Conservation (phyloP, 805 yeast genomes). For the Schwanniomyces polymorphus region DNA sequence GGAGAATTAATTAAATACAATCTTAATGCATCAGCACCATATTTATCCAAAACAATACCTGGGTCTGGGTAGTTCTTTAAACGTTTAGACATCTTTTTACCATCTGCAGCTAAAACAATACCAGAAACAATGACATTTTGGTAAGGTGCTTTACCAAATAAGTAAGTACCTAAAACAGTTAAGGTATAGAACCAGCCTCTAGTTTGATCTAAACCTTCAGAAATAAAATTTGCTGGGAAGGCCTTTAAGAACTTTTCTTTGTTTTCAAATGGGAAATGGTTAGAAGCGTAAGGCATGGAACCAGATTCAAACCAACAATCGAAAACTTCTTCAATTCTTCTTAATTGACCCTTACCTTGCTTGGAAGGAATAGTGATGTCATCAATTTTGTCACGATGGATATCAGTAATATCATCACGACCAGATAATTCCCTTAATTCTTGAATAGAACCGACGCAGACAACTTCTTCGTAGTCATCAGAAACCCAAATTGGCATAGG, state of each 20-base stretch:
- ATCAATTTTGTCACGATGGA: slow-evolving; percentile 94
- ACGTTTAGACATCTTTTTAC: slow-evolving; percentile 98
- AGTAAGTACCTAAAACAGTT: slow-evolving; percentile 91
- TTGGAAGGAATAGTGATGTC: slow-evolving; percentile 90
- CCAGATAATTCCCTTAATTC: slow-evolving; percentile 89
- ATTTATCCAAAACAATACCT: slow-evolving; percentile 69
- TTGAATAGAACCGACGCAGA: slow-evolving; percentile 88
- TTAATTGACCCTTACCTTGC: slow-evolving; percentile 82
- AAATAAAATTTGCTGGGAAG: slow-evolving; percentile 96
- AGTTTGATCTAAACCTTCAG: slow-evolving; percentile 99
- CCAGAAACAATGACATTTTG: slow-evolving; percentile 95
- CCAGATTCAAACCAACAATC: slow-evolving; percentile 99
- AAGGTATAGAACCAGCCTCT: slow-evolving; percentile 99
- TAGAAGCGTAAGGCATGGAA: slow-evolving; percentile 97
- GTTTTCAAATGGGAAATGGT: slow-evolving; percentile 94
- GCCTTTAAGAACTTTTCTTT: slow-evolving; percentile 65
- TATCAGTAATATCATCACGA: slow-evolving; percentile 73
- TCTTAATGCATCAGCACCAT: slow-evolving; percentile 98
- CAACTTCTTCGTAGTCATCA: slow-evolving; percentile 89
- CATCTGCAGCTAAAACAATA: slow-evolving; percentile 95
- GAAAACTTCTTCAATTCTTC: slow-evolving; percentile 94
- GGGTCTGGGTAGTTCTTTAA: slow-evolving; percentile 98
- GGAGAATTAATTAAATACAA: slow-evolving; percentile 96
- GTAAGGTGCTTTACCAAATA: slow-evolving; percentile 91
- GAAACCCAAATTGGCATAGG: slow-evolving; percentile 98